Evolutionary conservation across 345 rosid species (phyloP).

Genomic region (Aegle marmelos): DNA sequence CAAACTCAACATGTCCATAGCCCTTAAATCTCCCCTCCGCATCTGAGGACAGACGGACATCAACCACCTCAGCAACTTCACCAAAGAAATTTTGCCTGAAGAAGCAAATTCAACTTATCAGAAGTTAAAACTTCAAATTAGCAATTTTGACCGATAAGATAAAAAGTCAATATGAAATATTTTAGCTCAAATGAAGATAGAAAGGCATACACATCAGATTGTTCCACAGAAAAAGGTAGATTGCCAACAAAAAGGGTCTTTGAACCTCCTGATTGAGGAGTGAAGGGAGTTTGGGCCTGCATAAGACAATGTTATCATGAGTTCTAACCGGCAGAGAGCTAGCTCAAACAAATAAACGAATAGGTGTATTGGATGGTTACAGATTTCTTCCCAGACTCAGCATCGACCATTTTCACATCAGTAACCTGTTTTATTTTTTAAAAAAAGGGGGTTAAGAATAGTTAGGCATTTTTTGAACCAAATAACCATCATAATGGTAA

Average conservation of each 20-base stretch:
- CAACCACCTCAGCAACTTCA: constrained; percentile 64
- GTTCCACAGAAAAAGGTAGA: constrained; percentile 54
- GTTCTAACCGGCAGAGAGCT: not conserved
- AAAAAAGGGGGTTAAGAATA: not conserved
- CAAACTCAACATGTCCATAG: constrained; percentile 82
- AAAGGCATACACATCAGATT: constrained; percentile 59
- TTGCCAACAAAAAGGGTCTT: constrained; percentile 75
- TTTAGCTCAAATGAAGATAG: not conserved
- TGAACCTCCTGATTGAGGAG: constrained; percentile 51
- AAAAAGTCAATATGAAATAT: not conserved
- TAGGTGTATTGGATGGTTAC: constrained; percentile 16
- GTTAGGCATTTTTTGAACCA: not conserved
- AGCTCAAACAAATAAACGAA: not conserved
- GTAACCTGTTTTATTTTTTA: constrained; percentile 26
- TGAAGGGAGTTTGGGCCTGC: constrained; percentile 65
- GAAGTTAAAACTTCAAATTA: not conserved
- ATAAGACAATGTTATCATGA: not conserved
- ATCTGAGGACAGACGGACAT: constrained; percentile 58
- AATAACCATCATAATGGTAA: not conserved
- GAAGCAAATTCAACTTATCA: not conserved
- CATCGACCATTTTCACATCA: constrained; percentile 70
- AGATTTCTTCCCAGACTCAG: constrained; percentile 38
- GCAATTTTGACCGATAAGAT: not conserved
- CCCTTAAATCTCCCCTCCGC: constrained; percentile 62
- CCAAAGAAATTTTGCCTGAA: constrained; percentile 73